phyloP scores from a whole-genome alignment of 768 basidiomycete species.

The Podaxis rugospora region DNA sequence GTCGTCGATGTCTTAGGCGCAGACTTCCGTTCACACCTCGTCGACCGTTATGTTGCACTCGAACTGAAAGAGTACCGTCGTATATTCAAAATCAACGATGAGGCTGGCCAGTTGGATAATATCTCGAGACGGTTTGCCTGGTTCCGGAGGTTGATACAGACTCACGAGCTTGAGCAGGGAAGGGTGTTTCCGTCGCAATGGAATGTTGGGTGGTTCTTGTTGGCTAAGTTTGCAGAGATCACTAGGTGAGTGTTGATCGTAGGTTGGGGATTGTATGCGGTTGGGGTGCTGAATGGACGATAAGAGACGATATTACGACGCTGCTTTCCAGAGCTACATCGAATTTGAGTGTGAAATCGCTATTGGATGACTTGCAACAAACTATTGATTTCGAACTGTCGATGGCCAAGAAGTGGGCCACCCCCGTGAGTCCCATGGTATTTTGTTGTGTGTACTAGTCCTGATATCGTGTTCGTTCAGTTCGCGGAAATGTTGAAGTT shows the following conservation, averaged over 20 bases:
- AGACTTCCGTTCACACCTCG: slow-evolving; percentile 75
- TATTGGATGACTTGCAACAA: slow-evolving; percentile 84
- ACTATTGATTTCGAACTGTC: slow-evolving; percentile 85
- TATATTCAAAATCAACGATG: slow-evolving; percentile 90
- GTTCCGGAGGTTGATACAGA: slow-evolving; percentile 83
- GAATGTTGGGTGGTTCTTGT: slow-evolving; percentile 79
- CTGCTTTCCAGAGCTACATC: slow-evolving; percentile 76
- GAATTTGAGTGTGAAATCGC: slow-evolving; percentile 65
- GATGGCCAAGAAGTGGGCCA: slow-evolving; percentile 79
- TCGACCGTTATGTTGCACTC: slow-evolving; percentile 85
- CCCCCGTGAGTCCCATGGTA: slow-evolving; percentile 43
- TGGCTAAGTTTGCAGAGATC: slow-evolving; percentile 85
- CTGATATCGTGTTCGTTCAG: slow-evolving; percentile 27
- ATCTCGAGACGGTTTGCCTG: slow-evolving; percentile 90
- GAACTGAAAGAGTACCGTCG: slow-evolving; percentile 95
- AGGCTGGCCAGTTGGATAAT: slow-evolving; percentile 96
- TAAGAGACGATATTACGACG: slow-evolving; percentile 78
- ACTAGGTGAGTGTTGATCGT: slow-evolving; percentile 58
- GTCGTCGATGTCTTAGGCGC: slow-evolving; percentile 85
- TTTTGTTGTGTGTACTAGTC: neutral
- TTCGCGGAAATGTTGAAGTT: slow-evolving; percentile 60
- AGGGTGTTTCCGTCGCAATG: slow-evolving; percentile 81
- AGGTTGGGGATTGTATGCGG: neutral
- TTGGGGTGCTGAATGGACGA: neutral
- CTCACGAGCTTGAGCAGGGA: slow-evolving; percentile 85